phyloP scores from a whole-genome alignment of 192 early-diverging fungal species.

The Coemansia javaensis region DNA sequence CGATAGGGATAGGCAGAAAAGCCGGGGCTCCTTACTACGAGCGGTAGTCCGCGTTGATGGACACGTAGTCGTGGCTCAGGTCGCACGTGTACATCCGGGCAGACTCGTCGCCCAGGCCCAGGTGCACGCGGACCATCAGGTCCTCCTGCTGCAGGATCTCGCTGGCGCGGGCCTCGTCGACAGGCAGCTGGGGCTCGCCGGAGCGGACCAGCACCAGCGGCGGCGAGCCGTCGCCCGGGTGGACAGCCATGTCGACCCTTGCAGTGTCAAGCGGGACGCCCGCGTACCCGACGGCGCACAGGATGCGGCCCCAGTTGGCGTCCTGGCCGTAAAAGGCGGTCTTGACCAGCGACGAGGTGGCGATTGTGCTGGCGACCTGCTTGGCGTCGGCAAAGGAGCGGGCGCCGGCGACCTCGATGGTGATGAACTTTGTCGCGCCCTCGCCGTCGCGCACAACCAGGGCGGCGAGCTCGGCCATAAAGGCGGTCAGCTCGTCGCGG shows the following conservation, averaged over 20 bases:
- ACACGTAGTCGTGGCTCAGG: slow-evolving; percentile 88
- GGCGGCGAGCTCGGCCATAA: slow-evolving; percentile 81
- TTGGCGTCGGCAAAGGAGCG: slow-evolving; percentile 70
- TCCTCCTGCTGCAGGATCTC: slow-evolving; percentile 86
- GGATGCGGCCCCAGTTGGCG: slow-evolving; percentile 96
- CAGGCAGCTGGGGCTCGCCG: slow-evolving; percentile 73
- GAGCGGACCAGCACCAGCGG: slow-evolving; percentile 66
- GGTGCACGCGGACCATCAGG: slow-evolving; percentile 69
- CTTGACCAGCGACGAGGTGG: slow-evolving; percentile 91
- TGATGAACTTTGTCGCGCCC: slow-evolving; percentile 96
- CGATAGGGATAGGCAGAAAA: no score
- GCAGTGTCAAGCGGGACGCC: slow-evolving; percentile 66
- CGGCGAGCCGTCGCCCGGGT: slow-evolving; percentile 58
- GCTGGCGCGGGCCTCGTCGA: slow-evolving; percentile 76
- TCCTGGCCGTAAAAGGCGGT: slow-evolving; percentile 95
- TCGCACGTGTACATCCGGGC: slow-evolving; percentile 95
- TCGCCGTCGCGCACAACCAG: slow-evolving; percentile 94
- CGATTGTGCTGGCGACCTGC: slow-evolving; percentile 77
- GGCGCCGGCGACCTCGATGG: slow-evolving; percentile 77
- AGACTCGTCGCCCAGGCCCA: slow-evolving; percentile 68
- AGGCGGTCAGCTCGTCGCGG: slow-evolving; percentile 66
- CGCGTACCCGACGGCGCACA: slow-evolving; percentile 87
- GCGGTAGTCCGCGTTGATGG: slow-evolving; percentile 91
- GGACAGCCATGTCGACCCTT: slow-evolving; percentile 71
- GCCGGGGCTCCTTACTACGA: no score